Evolutionary conservation across 257 asterid genomes (phyloP).

Genomic region (Penstemon eatonii): DNA sequence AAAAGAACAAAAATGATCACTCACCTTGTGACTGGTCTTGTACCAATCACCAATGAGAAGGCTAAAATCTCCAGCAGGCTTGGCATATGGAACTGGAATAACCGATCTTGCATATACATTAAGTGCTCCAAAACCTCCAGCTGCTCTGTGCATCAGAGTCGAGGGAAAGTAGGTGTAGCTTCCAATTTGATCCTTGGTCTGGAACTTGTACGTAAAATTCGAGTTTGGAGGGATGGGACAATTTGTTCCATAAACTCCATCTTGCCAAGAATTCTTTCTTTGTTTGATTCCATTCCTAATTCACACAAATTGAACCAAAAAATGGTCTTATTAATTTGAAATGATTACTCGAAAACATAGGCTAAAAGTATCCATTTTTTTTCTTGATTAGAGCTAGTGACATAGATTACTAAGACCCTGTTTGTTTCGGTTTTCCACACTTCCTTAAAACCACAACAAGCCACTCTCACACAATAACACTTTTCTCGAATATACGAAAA

Average conservation of each 20-base stretch:
- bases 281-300: constrained; percentile 94
- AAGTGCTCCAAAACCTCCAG: constrained; percentile 87
- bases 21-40: constrained; percentile 69
- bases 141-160: constrained; percentile 81
- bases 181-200: constrained; percentile 92
- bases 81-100: constrained; percentile 82
- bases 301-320: constrained; percentile 23
- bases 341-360: no score
- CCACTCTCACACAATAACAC: no score
- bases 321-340: neutral
- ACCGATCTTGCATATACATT: constrained; percentile 81
- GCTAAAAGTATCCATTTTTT: no score
- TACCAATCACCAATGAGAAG: constrained; percentile 91
- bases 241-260: constrained; percentile 91
- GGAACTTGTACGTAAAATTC: constrained; percentile 85
- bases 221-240: constrained; percentile 81
- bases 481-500: no score
- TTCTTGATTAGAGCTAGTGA: neutral
- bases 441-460: no score
- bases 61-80: constrained; percentile 80
- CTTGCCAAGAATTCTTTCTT: constrained; percentile 98
- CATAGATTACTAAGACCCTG: no score
- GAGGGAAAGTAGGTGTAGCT: constrained; percentile 90
- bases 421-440: no score
- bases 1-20: constrained; percentile 2